phyloP scores from a whole-genome alignment of 208 protist genomes.

The Entamoeba histolytica region DNA sequence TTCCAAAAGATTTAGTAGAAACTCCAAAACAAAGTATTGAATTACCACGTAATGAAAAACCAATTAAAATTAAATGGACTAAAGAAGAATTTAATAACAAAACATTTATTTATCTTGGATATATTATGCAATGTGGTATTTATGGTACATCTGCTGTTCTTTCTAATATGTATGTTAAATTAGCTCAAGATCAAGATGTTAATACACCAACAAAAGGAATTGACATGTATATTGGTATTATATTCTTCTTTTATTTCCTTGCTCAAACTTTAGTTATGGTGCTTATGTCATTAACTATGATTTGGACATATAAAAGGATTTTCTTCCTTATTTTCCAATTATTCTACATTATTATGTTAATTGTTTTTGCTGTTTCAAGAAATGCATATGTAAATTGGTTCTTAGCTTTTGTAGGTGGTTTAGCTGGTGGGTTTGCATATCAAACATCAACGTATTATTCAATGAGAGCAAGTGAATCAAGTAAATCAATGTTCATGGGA shows the following conservation, averaged over 20 bases:
- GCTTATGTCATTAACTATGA: neutral
- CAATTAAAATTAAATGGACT: neutral
- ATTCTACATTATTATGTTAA: neutral
- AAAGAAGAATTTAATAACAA: neutral
- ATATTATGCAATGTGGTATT: neutral
- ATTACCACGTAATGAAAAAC: too few relatives aligned
- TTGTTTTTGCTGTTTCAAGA: neutral
- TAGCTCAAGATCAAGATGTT: neutral
- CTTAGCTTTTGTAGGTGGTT: neutral
- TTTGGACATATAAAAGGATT: neutral
- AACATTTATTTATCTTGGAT: neutral
- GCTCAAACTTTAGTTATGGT: neutral
- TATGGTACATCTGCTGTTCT: neutral
- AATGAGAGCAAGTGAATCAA: neutral
- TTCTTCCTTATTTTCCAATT: neutral
- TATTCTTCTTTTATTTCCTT: neutral
- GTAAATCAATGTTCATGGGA: neutral
- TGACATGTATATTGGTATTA: neutral
- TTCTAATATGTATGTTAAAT: neutral
- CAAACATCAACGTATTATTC: neutral
- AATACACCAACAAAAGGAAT: neutral
- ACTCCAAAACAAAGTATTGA: too few relatives aligned
- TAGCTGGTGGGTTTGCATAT: neutral
- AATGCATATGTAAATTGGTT: neutral
- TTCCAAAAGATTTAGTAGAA: too few relatives aligned